phyloP scores from a whole-genome alignment of 768 basidiomycete species.

The Rhodotorula diobovata region DNA sequence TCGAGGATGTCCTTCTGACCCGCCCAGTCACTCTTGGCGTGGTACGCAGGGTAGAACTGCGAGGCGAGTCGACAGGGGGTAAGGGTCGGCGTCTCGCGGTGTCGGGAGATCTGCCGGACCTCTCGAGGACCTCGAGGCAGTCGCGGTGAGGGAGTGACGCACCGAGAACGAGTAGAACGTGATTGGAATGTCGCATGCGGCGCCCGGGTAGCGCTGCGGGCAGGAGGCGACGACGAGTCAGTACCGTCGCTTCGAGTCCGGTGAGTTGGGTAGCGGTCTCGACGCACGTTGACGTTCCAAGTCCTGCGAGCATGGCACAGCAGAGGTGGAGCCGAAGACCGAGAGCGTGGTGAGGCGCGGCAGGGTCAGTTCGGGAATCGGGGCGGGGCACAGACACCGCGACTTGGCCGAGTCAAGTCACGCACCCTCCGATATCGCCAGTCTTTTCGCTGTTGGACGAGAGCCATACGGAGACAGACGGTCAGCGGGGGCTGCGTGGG shows the following conservation, averaged over 20 bases:
- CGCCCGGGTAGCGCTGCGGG: slow-evolving; percentile 26
- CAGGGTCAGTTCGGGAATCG: background rate
- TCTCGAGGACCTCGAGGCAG: too few relatives aligned
- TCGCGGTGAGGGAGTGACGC: background rate
- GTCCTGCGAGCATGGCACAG: background rate
- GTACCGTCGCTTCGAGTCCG: background rate
- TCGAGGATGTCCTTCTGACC: slow-evolving; percentile 19
- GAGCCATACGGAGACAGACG: background rate
- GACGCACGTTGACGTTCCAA: slow-evolving; percentile 10
- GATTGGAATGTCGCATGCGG: slow-evolving; percentile 37
- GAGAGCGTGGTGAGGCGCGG: background rate
- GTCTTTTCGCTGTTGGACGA: slow-evolving; percentile 9
- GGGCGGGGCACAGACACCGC: too few relatives aligned
- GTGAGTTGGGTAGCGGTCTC: background rate
- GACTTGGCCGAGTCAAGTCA: background rate
- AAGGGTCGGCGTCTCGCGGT: too few relatives aligned
- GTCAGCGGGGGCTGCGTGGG: background rate
- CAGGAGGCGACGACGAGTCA: background rate
- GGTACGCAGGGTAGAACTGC: slow-evolving; percentile 24
- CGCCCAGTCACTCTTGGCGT: slow-evolving; percentile 23
- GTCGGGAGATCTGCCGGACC: too few relatives aligned
- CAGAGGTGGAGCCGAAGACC: background rate
- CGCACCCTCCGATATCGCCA: slow-evolving; percentile 6
- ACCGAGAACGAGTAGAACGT: slow-evolving; percentile 36
- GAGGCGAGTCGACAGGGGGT: background rate